Conservation (phyloP, 176 grass and related monocot species). For the Ensete ventricosum region DNA sequence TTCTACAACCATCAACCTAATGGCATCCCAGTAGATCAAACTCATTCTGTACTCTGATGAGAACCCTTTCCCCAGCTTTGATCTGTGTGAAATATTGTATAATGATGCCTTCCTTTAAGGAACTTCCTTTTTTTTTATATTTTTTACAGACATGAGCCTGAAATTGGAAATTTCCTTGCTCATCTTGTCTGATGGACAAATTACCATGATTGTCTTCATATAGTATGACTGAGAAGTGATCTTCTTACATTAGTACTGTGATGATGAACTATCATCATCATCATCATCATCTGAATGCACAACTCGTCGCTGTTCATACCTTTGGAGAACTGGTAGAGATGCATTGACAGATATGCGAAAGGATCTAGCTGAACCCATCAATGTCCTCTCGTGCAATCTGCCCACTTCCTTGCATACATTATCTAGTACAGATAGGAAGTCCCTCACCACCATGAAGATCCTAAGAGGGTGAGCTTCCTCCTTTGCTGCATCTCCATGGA, state of each 20-base stretch:
- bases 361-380: conserved; percentile 65
- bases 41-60: no score
- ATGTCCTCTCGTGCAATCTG: conserved; percentile 70
- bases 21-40: no score
- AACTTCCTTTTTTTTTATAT: neutral
- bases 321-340: conserved; percentile 45
- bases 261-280: conserved; percentile 58
- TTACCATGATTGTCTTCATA: neutral
- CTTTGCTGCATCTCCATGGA: conserved; percentile 62
- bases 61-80: no score
- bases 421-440: conserved; percentile 73
- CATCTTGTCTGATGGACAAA: neutral
- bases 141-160: neutral
- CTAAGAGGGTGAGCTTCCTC: conserved; percentile 84
- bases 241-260: conserved; percentile 20
- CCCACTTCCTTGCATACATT: conserved; percentile 92
- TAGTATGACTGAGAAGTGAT: neutral
- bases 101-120: neutral
- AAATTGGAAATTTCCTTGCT: neutral
- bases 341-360: conserved; percentile 55
- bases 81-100: neutral
- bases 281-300: conserved; percentile 49
- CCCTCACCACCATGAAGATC: conserved; percentile 97
- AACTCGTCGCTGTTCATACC: conserved; percentile 35
- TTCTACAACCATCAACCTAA: no score